Evolutionary conservation across 306 rosid species (phyloP).

Genomic region (Cicer yamashitae): DNA sequence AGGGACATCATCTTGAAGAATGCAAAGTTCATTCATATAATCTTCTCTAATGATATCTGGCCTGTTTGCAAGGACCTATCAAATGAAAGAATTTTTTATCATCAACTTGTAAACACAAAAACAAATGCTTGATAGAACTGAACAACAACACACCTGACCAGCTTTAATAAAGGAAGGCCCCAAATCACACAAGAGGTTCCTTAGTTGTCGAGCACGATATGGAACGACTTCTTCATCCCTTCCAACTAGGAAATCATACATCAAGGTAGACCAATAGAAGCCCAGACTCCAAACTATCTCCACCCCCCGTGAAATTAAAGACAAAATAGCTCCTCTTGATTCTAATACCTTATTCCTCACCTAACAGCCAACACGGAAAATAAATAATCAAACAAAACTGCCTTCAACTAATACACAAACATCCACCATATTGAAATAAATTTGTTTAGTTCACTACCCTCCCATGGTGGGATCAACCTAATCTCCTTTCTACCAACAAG

Average conservation of each 20-base stretch:
- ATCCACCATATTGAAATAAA: conserved; percentile 23
- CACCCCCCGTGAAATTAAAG: conserved; percentile 80
- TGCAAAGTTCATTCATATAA: conserved; percentile 98
- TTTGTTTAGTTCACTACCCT: conserved; percentile 20
- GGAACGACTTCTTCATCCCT: conserved; percentile 99
- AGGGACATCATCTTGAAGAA: conserved; percentile 99
- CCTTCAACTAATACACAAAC: conserved; percentile 34
- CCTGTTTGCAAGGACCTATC: conserved; percentile 97
- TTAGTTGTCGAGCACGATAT: conserved; percentile 93
- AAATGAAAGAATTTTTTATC: conserved; percentile 45
- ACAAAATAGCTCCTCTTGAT: conserved; percentile 83
- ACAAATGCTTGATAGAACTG: conserved; percentile 21
- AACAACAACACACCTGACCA: conserved; percentile 76
- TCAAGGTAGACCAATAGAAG: conserved; percentile 82
- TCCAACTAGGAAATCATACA: conserved; percentile 86
- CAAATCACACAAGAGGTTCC: conserved; percentile 89
- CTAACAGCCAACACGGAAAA: conserved; percentile 48
- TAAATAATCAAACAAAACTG: conserved; percentile 29
- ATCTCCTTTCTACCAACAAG: conserved; percentile 5
- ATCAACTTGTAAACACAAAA: conserved; percentile 38
- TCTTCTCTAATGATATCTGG: conserved; percentile 99
- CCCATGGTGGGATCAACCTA: neutral
- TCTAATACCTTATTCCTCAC: conserved; percentile 84
- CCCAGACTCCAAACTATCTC: conserved; percentile 98
- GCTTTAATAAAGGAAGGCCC: conserved; percentile 98